Conservation (phyloP, 257 asterid genomes). For the Orobanche coerulescens region DNA sequence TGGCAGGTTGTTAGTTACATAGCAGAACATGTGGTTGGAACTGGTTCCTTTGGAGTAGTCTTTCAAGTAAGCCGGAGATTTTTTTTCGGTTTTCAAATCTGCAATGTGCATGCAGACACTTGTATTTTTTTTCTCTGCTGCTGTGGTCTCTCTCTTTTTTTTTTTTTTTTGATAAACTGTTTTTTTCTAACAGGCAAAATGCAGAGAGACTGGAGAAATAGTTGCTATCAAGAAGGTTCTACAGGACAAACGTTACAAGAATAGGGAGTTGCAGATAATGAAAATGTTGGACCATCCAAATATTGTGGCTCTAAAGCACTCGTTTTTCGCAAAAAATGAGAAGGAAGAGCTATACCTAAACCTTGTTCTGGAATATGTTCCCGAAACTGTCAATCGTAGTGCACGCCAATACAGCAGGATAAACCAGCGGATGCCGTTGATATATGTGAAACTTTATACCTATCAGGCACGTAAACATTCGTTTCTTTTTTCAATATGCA, state of each 20-base stretch:
- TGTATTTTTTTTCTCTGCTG: not conserved
- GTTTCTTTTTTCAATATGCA: constrained; percentile 3
- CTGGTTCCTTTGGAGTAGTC: constrained; percentile 97
- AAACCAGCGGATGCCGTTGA: constrained; percentile 84
- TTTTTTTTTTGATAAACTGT: constrained; percentile 13
- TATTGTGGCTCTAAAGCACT: constrained; percentile 82
- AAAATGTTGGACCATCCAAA: constrained; percentile 98
- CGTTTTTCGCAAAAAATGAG: constrained; percentile 80
- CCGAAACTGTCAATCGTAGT: constrained; percentile 87
- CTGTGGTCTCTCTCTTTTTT: constrained; percentile 7
- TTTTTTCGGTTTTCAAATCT: constrained; percentile 1
- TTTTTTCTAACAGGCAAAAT: constrained; percentile 63
- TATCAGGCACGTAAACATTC: constrained; percentile 55
- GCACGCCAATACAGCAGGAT: constrained; percentile 92
- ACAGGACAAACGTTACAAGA: constrained; percentile 96
- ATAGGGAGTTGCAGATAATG: constrained; percentile 94
- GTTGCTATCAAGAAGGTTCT: constrained; percentile 96
- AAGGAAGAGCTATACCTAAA: constrained; percentile 92
- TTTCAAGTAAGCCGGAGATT: constrained; percentile 57
- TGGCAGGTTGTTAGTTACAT: constrained; percentile 80
- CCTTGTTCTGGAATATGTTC: constrained; percentile 91
- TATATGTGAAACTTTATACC: constrained; percentile 84
- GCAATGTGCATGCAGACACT: constrained; percentile 1
- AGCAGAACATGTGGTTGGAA: constrained; percentile 96
- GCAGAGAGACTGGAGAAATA: constrained; percentile 93